Base-by-base conservation (phyloP, 176 grass and related monocot species). In the Oryza meridionalis region DNA sequence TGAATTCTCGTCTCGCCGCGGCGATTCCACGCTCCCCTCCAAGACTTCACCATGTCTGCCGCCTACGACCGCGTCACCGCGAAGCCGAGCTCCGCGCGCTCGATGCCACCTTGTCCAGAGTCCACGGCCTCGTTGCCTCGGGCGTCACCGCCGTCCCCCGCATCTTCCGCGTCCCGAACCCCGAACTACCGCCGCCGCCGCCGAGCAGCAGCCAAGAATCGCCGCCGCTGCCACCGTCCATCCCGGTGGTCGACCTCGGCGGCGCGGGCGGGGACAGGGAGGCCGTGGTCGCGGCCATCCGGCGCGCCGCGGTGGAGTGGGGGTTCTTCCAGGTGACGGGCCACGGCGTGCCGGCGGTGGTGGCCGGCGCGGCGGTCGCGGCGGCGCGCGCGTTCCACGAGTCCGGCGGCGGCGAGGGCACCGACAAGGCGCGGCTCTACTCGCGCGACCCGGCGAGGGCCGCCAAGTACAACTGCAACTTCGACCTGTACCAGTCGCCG, bases 311-410 rank as follows among this genome's bases (percentile, higher is more conserved):
- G 9, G 37, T 40, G 3, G 69, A 84, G 38, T 92, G 90, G 93
- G 90, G 90, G 1, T 90, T 92, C 79, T 90, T 92, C 73, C 79
- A 92, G 79, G 83, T 95, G 65, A 78, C 82, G 8, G 88, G 85
- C 31, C 90, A 90, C 55, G 79, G 70, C 5, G 85, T 95, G 33
- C 81, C 82, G 24, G 17, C 11, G 10, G 35, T 17, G 21, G 53
- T 8, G n/a, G 77, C 81, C 75, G 75, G 16, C n/a, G 37, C 70
- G 0, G 76, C 84, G 1, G 1, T 88, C 14, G 72, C 55, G 9
- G 80, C 50, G n/a, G 77, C 32, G 11, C 15, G 84, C 2, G 72
- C 47, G 12, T 96, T 93, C 88, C 91, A 96, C 51, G 91, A 87
- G 29, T 69, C 67, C 0, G 14, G 77, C 32, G 51, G 65, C 38